A percentile compares a stretch with the other conserved stretches of the same genome.
phyloP scores from a whole-genome alignment of 228 moss, liverwort and hornwort genomes.

The Sphagnum magellanicum region DNA sequence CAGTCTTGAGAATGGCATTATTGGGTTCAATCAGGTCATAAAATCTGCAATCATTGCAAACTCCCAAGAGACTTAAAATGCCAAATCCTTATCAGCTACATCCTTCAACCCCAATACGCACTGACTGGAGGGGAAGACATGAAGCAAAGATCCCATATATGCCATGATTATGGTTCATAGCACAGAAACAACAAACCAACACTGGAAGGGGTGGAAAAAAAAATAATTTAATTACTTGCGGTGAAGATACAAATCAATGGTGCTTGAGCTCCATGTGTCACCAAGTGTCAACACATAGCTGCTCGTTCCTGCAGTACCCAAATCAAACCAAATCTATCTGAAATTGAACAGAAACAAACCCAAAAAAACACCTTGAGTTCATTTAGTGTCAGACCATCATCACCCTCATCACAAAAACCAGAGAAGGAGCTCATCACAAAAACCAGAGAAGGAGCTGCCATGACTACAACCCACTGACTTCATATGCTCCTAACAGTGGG shows the following conservation, averaged over 20 bases:
- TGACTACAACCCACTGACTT: too few relatives aligned
- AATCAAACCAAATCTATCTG: neutral
- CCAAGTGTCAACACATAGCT: constrained; percentile 44
- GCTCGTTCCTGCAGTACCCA: constrained; percentile 16
- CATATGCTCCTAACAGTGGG: too few relatives aligned
- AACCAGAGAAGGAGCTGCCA: too few relatives aligned
- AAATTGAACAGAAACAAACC: neutral
- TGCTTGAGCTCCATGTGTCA: constrained; percentile 50
- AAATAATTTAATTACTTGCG: constrained; percentile 32
- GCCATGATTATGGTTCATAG: too few relatives aligned
- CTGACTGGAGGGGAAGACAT: neutral
- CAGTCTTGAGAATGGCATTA: constrained; percentile 22
- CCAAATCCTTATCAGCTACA: neutral
- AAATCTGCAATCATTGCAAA: constrained; percentile 21
- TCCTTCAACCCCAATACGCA: neutral
- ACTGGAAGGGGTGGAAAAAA: too few relatives aligned
- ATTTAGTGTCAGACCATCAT: too few relatives aligned
- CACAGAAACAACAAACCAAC: too few relatives aligned
- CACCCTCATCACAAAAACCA: too few relatives aligned
- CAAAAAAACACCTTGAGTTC: too few relatives aligned
- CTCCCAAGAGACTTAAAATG: neutral
- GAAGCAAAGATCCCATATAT: too few relatives aligned
- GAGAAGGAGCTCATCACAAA: too few relatives aligned
- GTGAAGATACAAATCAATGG: constrained; percentile 43
- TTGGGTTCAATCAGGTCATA: constrained; percentile 26